Conservation (phyloP, 75 land plant species). For the Picea sitchensis region DNA sequence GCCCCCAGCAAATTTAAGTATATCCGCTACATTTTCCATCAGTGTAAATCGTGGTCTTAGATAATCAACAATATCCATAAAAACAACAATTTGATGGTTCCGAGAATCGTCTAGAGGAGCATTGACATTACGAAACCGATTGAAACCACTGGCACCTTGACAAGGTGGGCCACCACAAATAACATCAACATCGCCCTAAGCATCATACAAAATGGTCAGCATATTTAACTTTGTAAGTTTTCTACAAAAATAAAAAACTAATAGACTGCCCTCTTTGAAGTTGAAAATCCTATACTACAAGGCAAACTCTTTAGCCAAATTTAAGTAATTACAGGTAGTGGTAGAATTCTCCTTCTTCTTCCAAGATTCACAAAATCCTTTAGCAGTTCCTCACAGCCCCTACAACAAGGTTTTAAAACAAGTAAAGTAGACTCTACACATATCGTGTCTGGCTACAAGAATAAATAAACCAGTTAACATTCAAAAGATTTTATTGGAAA, state of each 20-base stretch:
- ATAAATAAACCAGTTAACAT: no score
- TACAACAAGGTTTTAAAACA: slow-evolving; percentile 10
- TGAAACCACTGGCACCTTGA: slow-evolving; percentile 97
- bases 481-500: not conserved
- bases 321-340: slow-evolving; percentile 64
- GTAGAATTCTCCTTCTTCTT: slow-evolving; percentile 48
- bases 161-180: slow-evolving; percentile 50
- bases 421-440: not conserved
- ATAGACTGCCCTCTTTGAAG: not conserved
- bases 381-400: slow-evolving; percentile 59
- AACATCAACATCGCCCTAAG: slow-evolving; percentile 79
- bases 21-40: slow-evolving; percentile 97
- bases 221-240: not conserved
- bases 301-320: not conserved
- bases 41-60: slow-evolving; percentile 77
- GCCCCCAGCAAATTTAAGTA: slow-evolving; percentile 73
- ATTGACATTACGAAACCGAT: slow-evolving; percentile 64
- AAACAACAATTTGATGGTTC: slow-evolving; percentile 76
- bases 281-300: not conserved
- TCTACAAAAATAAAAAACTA: not conserved
- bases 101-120: slow-evolving; percentile 70
- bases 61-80: slow-evolving; percentile 88
- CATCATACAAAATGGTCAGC: not conserved
- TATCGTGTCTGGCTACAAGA: not conserved
- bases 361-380: slow-evolving; percentile 65